Evolutionary conservation across 1,284 basidiomycete species (phyloP), one percentile per base, ranked within the genome.

Genomic region (Fomitopsis schrenkii): DNA sequence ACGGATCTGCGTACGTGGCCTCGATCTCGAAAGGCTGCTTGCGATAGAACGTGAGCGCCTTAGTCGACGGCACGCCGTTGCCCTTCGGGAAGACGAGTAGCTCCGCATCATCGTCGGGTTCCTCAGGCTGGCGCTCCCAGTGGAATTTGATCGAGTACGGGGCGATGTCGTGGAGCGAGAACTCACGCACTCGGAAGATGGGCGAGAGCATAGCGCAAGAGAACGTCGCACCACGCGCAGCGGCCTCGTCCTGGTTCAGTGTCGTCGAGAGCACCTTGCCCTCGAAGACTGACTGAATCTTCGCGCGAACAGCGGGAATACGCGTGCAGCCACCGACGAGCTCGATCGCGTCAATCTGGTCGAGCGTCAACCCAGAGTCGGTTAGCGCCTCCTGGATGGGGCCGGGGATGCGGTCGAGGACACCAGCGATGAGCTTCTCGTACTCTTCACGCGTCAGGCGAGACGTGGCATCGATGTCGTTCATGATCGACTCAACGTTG

Each of bases 211-310:
- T 94, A 42, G 95, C 95, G 73, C 95, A 97, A 46, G 94, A 87
- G 75, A 97, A 95, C 58, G 95, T 97, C 56, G 95, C 92, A 62
- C 95, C 95, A 57, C 95, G 92, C 19, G 93, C 94, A 66, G 95
- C 83, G 64, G 95, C 94, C 79, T 97, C 95, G 68, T 97, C 95
- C 79, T 95, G 93, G 82, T 97, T 97, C 73, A 96, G 88, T 54
- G 95, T 97, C 69, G 88, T 90, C 26, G 85, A 91, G 66, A 97
- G 87, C 22, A 77, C 67, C 77, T 94, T 94, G 64, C 82, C 84
- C 62, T 75, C 76, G 75, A 88, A 89, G 74, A 83, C 85, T 53
- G 78, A 75, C 69, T 83, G 80, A 72, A 90, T 86, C 71, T 83
- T 81, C 66, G 80, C 77, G 74, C 87, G 87, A 71, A 90, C 84